A percentile compares a stretch with the other conserved stretches of the same genome.
phyloP scores from a whole-genome alignment of 345 rosid species.

The Eucalyptus decipiens region DNA sequence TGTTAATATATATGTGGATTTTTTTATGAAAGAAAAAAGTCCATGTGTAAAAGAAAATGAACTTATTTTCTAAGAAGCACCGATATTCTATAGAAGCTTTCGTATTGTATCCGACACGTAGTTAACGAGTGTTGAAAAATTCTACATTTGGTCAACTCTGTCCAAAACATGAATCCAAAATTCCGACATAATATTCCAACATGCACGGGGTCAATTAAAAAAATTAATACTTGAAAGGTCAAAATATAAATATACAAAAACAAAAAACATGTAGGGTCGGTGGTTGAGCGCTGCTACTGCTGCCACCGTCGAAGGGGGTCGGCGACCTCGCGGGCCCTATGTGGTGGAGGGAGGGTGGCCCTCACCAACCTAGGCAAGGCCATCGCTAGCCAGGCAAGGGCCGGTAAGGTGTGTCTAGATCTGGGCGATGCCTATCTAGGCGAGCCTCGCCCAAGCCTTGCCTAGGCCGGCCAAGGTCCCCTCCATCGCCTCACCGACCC shows the following conservation, averaged over 20 bases:
- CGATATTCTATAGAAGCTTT: accelerated
- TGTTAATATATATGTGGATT: background rate
- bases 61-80: background rate
- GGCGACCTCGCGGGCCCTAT: accelerated
- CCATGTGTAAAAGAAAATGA: background rate
- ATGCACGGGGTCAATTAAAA: accelerated
- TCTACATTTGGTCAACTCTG: accelerated
- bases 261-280: too few relatives aligned
- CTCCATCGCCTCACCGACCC: accelerated
- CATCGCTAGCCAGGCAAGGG: too few relatives aligned
- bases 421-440: accelerated
- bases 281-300: accelerated
- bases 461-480: too few relatives aligned
- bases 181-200: too few relatives aligned
- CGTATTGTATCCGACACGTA: accelerated
- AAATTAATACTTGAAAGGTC: too few relatives aligned
- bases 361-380: accelerated
- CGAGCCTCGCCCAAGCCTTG: accelerated
- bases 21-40: background rate
- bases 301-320: accelerated
- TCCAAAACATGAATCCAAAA: accelerated
- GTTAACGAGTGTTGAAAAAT: accelerated
- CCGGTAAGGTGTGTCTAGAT: accelerated
- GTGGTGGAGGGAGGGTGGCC: too few relatives aligned
- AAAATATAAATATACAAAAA: too few relatives aligned